Base-by-base conservation (phyloP, 495 filamentous ascomycete species). In the Penicillium malachiteum region DNA sequence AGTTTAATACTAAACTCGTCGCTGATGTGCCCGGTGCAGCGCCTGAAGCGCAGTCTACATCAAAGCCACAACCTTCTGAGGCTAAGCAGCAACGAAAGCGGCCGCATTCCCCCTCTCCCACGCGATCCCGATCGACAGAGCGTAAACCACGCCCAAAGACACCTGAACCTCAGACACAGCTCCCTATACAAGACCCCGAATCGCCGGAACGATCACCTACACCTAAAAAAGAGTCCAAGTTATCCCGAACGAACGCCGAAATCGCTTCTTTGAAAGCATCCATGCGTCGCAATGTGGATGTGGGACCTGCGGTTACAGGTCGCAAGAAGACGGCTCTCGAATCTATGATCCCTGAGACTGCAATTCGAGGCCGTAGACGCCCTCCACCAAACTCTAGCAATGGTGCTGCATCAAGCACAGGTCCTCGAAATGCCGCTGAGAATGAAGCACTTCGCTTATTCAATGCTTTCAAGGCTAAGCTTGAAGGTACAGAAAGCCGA, bases 181-280 rank as follows among this genome's bases (percentile, higher is more conserved):
- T 81, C 14, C 78, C 79, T 1, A 53, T 77, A 8, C 71, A 62
- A n/a, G 65, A 81, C 40, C 77, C 76, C 5, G 78, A 81, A 65
- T 71, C 73, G n/a, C 78, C 77, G 8, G 40, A 44, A n/a, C 70
- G 77, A 43, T 79, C 78, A 2, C 75, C 77, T 26, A 73, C 79
- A n/a, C 55, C 63, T 38, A 51, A 68, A 31, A 82, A 82, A 53
- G 81, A 84, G 33, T 87, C 89, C 21, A 71, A 65, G 7, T 77
- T 89, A 0, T 86, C 88, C n/a, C 77, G 82, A 57, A 93, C 91
- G 7, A 96, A 97, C 58, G 91, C 91, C 16, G 87, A 97, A 64
- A 96, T 97, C 58, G 92, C 89, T 10, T 86, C 86, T 11, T 71
- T 98, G 37, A 96, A 94, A 71, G 89, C 89, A 14, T 96, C 91